Percentiles rank a stretch among this genome's conserved stretches.
Evolutionary conservation across 441 rosid species (phyloP).

Genomic region (Euphorbia schlechtendalii): DNA sequence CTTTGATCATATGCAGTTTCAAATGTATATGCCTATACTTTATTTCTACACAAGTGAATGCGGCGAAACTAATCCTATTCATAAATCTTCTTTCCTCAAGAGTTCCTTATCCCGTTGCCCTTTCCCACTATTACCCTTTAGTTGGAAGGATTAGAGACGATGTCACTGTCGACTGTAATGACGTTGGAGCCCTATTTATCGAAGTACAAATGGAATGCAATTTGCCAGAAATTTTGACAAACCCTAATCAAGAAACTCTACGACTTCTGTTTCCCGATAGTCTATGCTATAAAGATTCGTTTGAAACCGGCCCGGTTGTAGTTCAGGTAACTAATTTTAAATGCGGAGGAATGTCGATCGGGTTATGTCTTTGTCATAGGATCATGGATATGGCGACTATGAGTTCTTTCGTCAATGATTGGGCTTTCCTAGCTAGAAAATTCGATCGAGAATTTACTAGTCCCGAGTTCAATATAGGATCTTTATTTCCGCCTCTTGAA

Average conservation of each 20-base stretch:
- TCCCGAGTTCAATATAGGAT: neutral
- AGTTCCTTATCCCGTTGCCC: neutral
- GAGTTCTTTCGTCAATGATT: neutral
- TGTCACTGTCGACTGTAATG: neutral
- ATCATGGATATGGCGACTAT: neutral
- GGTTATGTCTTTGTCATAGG: neutral
- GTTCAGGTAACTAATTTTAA: neutral
- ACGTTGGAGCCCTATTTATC: neutral
- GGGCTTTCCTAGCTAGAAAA: neutral
- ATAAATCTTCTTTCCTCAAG: neutral
- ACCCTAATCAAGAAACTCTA: neutral
- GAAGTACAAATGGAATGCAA: neutral
- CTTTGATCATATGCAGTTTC: neutral
- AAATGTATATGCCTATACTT: neutral
- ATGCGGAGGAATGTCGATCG: neutral
- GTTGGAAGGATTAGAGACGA: neutral
- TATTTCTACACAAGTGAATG: neutral
- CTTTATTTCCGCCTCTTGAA: neutral
- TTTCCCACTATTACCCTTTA: neutral
- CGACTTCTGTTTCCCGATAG: neutral
- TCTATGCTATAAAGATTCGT: neutral
- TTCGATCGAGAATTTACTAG: neutral
- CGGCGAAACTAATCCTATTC: neutral
- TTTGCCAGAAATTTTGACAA: neutral
- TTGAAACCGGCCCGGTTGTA: neutral